Evolutionary conservation across 495 filamentous ascomycete species (phyloP), one percentile per base, ranked within the genome.

Genomic region (Podospora comata): DNA sequence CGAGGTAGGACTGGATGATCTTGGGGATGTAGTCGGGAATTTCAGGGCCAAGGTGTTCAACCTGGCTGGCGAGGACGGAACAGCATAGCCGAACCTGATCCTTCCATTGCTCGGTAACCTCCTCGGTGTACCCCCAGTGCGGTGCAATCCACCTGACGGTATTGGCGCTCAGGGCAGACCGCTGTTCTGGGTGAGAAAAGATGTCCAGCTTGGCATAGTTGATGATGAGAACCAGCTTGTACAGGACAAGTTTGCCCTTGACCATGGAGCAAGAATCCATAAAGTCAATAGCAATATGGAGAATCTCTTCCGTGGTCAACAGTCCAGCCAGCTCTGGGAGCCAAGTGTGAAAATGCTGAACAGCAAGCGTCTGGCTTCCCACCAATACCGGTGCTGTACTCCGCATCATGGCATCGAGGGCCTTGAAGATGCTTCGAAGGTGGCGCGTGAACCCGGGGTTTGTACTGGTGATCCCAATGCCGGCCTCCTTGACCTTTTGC

Each of bases 271-370:
- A 98, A 13, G 95, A 91, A 74, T 97, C 92, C 82, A 99, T 89
- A 74, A 98, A 97, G 76, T 92, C 91, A 64, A 94, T 90, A 27
- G 94, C 93, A 62, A 98, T 89, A 73, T 96, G 88, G 64, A 97
- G 79, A 67, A 97, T 95, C 76, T 99, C 94, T 67, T 91, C 90
- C 1, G 89, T 87, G 16, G 83, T 86, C 72, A 99, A 85, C 44
- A 94, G 82, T 16, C 88, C 86, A 4, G 86, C 85, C 6, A 98
- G 86, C 70, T 97, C 93, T 0, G 95, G 96, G 13, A 99, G 81
- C 95, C 95, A 98, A 2, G 91, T 89, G 75, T 98, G 95, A 77
- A 98, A 97, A 78, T 98, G 91, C 76, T 99, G 95, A 19, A 98
- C 94, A 5, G 96, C 91, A 39, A 99, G 79, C 1, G 95, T 98